Evolutionary conservation across 176 grass and related monocot genomes (phyloP).

Genomic region (Triticum dicoccoides): DNA sequence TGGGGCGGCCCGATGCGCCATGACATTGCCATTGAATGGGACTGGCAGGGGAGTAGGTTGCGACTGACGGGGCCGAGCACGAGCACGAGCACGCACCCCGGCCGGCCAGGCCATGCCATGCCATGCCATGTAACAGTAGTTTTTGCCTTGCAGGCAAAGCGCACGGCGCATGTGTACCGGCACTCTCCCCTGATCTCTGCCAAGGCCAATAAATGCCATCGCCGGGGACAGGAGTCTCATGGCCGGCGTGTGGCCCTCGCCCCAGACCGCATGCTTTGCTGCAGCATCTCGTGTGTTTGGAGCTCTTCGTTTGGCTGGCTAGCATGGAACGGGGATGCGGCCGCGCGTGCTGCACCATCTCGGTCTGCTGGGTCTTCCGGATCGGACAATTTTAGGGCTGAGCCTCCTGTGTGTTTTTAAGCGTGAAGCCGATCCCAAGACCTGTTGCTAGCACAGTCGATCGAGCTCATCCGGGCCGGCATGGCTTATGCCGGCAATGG

Average conservation of each 20-base stretch:
- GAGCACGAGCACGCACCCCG: neutral
- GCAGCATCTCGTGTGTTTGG: neutral
- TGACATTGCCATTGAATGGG: slow-evolving; percentile 37
- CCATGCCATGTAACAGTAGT: neutral
- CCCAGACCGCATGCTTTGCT: neutral
- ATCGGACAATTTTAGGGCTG: neutral
- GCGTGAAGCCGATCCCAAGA: neutral
- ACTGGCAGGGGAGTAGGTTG: slow-evolving; percentile 17
- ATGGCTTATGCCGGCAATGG: neutral
- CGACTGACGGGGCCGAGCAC: neutral
- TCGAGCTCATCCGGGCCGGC: neutral
- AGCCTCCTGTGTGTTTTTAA: too few relatives aligned
- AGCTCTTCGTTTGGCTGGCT: slow-evolving; percentile 1
- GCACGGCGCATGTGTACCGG: slow-evolving; percentile 31
- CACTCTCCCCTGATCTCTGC: slow-evolving; percentile 19
- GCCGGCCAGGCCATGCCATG: neutral
- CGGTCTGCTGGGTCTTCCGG: neutral
- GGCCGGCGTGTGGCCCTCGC: slow-evolving; percentile 8
- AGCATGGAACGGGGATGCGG: slow-evolving; percentile 11
- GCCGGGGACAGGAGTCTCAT: neutral
- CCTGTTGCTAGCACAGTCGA: too few relatives aligned
- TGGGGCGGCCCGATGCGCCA: slow-evolving; percentile 25
- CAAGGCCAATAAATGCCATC: slow-evolving; percentile 27
- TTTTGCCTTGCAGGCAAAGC: slow-evolving; percentile 18
- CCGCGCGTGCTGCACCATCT: neutral